Percentiles rank a stretch among this genome's conserved stretches.
Evolutionary conservation across 2,329 filamentous ascomycete species (phyloP).

Genomic region (Neoscytalidium dimidiatum): DNA sequence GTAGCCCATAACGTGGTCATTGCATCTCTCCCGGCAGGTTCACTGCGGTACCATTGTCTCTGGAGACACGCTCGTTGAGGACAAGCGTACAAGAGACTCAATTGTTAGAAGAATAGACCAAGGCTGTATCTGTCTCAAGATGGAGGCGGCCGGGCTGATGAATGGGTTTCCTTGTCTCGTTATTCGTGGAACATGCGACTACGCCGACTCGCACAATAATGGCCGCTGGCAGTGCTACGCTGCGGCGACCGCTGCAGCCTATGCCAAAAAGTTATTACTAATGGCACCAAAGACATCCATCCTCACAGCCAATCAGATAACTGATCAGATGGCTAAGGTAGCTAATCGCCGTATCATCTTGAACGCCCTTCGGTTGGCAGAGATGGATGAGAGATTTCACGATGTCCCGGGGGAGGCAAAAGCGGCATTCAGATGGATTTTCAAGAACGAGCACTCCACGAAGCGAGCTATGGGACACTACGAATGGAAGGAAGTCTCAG

Average conservation of each 20-base stretch:
- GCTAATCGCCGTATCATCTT: background rate
- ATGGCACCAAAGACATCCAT: background rate
- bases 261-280: constrained; percentile 23
- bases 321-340: background rate
- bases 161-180: constrained; percentile 29
- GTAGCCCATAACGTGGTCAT: constrained; percentile 11
- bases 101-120: background rate
- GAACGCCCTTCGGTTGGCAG: background rate
- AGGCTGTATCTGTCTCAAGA: constrained; percentile 24
- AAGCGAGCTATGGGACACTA: too few relatives aligned
- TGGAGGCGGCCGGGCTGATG: constrained; percentile 24
- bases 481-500: too few relatives aligned
- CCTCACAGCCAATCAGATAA: background rate
- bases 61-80: background rate
- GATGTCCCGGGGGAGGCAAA: background rate
- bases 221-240: constrained; percentile 28
- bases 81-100: background rate
- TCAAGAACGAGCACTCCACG: background rate
- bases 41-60: constrained; percentile 4
- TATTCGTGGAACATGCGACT: constrained; percentile 31
- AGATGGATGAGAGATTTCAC: background rate
- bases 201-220: constrained; percentile 31
- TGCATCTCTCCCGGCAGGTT: constrained; percentile 13
- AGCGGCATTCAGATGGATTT: background rate
- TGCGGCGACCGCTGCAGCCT: constrained; percentile 25